These are phyloP conservation scores for Penicillium daleae DNA, from an alignment of 495 filamentous ascomycete species.

Conservation along the genomic window DNA sequence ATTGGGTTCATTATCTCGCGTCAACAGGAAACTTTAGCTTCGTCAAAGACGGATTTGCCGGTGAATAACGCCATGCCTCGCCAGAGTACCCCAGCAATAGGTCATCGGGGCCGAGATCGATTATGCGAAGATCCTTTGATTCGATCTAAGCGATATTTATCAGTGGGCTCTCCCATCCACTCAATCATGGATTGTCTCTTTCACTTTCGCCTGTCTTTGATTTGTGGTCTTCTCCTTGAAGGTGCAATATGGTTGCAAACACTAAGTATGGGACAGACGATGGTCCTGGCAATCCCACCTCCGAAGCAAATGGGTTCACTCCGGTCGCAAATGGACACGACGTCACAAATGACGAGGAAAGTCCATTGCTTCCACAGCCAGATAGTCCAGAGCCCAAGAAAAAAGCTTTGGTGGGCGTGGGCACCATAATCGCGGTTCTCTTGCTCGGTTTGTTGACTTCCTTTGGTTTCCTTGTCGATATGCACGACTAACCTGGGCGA, in stretches of 20 bases:
- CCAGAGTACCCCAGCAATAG: conserved; percentile 6
- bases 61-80: conserved; percentile 18
- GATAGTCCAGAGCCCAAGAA: conserved; percentile 4
- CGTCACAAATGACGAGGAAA: conserved; percentile 32
- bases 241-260: conserved; percentile 12
- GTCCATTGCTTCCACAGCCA: conserved; percentile 16
- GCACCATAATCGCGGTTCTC: conserved; percentile 41
- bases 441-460: conserved; percentile 33
- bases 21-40: background rate
- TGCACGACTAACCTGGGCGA: background rate
- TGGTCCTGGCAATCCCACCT: background rate
- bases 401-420: conserved; percentile 27
- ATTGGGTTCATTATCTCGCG: conserved; percentile 2
- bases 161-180: background rate
- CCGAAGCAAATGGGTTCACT: background rate
- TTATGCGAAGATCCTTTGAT: background rate
- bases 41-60: background rate
- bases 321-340: background rate
- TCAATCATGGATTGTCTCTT: background rate
- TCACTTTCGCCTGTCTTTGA: background rate
- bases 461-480: background rate
- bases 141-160: background rate
- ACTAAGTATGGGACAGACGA: conserved; percentile 10
- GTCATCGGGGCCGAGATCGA: conserved; percentile 5
- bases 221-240: background rate